Conservation (phyloP, 164 flowering plant species). For the Stephania yunnanensis region DNA sequence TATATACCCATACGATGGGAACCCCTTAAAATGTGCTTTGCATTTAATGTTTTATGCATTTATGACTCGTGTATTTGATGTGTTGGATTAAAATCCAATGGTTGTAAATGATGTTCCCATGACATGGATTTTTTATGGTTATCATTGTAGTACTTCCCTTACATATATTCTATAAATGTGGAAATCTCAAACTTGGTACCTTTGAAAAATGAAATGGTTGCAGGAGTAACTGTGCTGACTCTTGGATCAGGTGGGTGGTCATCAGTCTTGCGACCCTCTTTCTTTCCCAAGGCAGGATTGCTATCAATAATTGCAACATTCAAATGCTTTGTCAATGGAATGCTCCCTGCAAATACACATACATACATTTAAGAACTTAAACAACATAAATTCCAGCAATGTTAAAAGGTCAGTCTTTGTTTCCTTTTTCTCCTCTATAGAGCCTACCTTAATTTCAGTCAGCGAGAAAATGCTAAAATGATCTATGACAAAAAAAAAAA, state of each 20-base stretch:
- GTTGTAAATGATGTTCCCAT: too few relatives aligned
- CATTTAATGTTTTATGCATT: too few relatives aligned
- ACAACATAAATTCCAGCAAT: not conserved
- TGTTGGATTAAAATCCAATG: too few relatives aligned
- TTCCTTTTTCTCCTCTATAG: not conserved
- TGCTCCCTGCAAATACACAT: constrained; percentile 54
- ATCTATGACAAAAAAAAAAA: not conserved
- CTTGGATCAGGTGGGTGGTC: constrained; percentile 83
- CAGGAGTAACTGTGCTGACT: constrained; percentile 94
- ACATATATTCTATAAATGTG: too few relatives aligned
- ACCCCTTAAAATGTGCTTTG: too few relatives aligned
- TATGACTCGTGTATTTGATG: too few relatives aligned
- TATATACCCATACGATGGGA: too few relatives aligned
- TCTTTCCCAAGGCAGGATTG: constrained; percentile 58
- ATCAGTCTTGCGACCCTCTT: constrained; percentile 44
- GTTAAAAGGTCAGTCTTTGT: not conserved
- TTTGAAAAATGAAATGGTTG: constrained; percentile 79
- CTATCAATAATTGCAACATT: constrained; percentile 87
- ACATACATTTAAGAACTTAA: not conserved
- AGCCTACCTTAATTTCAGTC: not conserved
- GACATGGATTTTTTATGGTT: too few relatives aligned
- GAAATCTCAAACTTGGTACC: constrained; percentile 35
- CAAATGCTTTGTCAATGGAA: constrained; percentile 72
- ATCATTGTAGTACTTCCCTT: too few relatives aligned
- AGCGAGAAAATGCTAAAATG: not conserved